phyloP scores from a whole-genome alignment of 352 stramenopile genomes.

The Hyaloperonospora brassicae region DNA sequence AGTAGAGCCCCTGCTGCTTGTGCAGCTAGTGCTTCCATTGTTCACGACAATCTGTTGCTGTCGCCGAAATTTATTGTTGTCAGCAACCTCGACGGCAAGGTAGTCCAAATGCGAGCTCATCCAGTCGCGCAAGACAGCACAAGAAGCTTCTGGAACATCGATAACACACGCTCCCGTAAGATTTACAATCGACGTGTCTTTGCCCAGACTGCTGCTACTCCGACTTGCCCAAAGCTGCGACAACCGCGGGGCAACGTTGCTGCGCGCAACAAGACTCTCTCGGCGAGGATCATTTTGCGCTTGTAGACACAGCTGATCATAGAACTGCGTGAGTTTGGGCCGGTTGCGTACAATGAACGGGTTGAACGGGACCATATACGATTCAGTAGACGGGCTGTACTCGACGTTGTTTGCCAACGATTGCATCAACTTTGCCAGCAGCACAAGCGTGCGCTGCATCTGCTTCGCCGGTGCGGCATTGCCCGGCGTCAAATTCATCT shows the following conservation, averaged over 20 bases:
- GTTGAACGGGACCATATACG: conserved; percentile 79
- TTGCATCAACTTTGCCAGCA: conserved; percentile 77
- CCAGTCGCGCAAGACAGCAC: conserved; percentile 44
- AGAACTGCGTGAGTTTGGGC: conserved; percentile 51
- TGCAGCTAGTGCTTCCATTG: conserved; percentile 23
- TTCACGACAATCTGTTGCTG: conserved; percentile 31
- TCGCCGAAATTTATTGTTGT: conserved; percentile 46
- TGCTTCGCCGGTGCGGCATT: conserved; percentile 31
- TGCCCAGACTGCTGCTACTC: conserved; percentile 27
- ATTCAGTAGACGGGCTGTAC: conserved; percentile 47
- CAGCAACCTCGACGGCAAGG: conserved; percentile 39
- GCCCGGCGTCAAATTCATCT: conserved; percentile 53
- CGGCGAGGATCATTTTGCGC: conserved; percentile 50
- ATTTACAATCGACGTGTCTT: conserved; percentile 34
- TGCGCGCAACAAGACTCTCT: conserved; percentile 51
- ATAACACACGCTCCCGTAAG: conserved; percentile 30
- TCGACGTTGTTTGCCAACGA: conserved; percentile 74
- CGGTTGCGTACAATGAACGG: conserved; percentile 55
- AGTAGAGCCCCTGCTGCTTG: conserved; percentile 19
- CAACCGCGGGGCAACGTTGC: conserved; percentile 51
- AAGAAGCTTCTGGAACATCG: conserved; percentile 35
- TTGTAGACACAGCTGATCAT: conserved; percentile 70
- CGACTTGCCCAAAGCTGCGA: conserved; percentile 51
- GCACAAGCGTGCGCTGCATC: conserved; percentile 59
- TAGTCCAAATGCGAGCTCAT: conserved; percentile 41